Conservation (phyloP, 2,329 filamentous ascomycete genomes). For the Rugonectria rugulosa region DNA sequence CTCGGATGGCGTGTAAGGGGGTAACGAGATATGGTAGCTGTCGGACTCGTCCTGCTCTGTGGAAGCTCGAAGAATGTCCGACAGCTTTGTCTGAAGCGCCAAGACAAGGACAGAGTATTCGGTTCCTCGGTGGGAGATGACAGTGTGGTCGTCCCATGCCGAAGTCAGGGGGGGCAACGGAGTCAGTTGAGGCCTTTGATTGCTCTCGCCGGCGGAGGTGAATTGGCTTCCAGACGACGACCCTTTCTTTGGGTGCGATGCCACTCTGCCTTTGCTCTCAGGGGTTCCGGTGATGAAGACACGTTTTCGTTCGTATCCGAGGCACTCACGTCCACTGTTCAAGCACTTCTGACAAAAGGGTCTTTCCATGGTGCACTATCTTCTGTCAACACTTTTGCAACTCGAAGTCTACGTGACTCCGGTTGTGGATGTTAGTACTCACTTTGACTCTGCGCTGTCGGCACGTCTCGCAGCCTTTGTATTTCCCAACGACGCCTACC, state of each 20-base stretch:
- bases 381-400: constrained; percentile 4
- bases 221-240: constrained; percentile 45
- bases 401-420: neutral
- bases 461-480: constrained; percentile 71
- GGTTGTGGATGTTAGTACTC: constrained; percentile 31
- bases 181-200: constrained; percentile 39
- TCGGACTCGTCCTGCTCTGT: constrained; percentile 30
- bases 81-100: constrained; percentile 54
- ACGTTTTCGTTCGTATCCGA: constrained; percentile 68
- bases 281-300: constrained; percentile 70
- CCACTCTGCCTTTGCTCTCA: constrained; percentile 62
- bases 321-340: constrained; percentile 63
- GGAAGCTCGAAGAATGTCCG: constrained; percentile 42
- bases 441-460: constrained; percentile 66
- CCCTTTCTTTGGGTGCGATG: constrained; percentile 60
- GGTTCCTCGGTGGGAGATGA: constrained; percentile 48
- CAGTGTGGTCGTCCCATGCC: constrained; percentile 59
- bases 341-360: constrained; percentile 68
- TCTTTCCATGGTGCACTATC: constrained; percentile 67
- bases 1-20: constrained; percentile 49
- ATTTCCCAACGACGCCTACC: constrained; percentile 70
- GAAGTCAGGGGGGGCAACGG: constrained; percentile 53
- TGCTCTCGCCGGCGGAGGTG: constrained; percentile 37
- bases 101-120: constrained; percentile 52
- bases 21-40: constrained; percentile 48